Evolutionary conservation across 2,329 filamentous ascomycete genomes (phyloP).

Genomic region (Sarocladium oryzae): DNA sequence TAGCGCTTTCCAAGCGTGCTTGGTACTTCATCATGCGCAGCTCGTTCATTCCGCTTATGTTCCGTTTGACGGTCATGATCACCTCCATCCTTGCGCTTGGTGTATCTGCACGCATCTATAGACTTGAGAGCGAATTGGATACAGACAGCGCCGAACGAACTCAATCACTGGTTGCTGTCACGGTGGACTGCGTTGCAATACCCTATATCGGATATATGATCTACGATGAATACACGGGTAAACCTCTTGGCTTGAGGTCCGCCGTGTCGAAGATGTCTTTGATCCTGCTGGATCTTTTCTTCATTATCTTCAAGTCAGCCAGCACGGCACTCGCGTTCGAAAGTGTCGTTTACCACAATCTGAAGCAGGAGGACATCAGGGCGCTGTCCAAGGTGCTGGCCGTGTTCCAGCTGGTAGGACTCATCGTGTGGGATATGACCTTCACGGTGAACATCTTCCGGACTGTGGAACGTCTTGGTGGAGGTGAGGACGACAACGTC

Average conservation of each 20-base stretch:
- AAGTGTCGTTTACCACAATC: constrained; percentile 58
- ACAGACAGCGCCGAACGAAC: constrained; percentile 49
- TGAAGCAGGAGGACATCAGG: constrained; percentile 31
- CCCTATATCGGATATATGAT: constrained; percentile 92
- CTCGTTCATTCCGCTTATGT: constrained; percentile 76
- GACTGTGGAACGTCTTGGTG: constrained; percentile 54
- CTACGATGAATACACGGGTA: constrained; percentile 92
- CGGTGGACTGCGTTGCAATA: constrained; percentile 81
- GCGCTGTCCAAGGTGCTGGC: constrained; percentile 63
- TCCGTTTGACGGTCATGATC: constrained; percentile 74
- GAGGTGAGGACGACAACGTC: constrained; percentile 37
- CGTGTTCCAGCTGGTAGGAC: constrained; percentile 70
- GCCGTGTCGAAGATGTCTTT: constrained; percentile 81
- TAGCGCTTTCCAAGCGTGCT: constrained; percentile 45
- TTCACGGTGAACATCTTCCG: constrained; percentile 82
- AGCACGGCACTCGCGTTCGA: constrained; percentile 88
- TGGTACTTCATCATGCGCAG: constrained; percentile 69
- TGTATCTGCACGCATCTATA: constrained; percentile 68
- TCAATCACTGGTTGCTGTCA: constrained; percentile 81
- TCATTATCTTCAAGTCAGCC: constrained; percentile 94
- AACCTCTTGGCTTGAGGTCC: constrained; percentile 80
- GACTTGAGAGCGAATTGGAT: constrained; percentile 43
- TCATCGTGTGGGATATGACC: constrained; percentile 85
- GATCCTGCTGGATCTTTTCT: constrained; percentile 86
- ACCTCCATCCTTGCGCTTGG: constrained; percentile 79